phyloP scores from a whole-genome alignment of 208 protist species.

The Novymonas esmeraldas region DNA sequence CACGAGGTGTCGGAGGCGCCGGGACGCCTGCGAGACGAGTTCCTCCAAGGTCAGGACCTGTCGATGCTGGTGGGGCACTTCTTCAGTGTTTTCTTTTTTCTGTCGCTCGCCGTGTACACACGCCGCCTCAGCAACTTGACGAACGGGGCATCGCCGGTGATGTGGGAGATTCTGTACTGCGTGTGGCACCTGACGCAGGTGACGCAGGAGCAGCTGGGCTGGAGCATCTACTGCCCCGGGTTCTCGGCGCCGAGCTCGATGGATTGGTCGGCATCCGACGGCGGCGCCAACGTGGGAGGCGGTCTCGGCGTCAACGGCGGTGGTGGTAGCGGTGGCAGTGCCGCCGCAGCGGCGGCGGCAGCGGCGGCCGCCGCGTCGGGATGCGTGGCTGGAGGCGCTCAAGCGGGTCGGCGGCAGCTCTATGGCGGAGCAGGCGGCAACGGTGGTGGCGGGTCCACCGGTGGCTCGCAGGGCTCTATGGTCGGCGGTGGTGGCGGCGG shows the following conservation, averaged over 20 bases:
- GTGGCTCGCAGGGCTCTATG: neutral
- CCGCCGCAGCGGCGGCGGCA: too few species aligned
- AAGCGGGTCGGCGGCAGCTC: conserved; percentile 10
- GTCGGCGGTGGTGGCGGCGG: neutral
- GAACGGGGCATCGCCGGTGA: conserved; percentile 30
- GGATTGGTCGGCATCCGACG: conserved; percentile 11
- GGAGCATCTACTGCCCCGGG: conserved; percentile 25
- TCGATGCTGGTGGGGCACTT: conserved; percentile 20
- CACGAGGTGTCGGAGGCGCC: conserved; percentile 9
- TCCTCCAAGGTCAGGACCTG: neutral
- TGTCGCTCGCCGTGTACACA: conserved; percentile 21
- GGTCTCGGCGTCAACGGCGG: neutral
- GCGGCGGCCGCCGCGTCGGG: too few species aligned
- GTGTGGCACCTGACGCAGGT: conserved; percentile 30
- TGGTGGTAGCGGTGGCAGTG: too few species aligned
- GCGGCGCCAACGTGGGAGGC: neutral
- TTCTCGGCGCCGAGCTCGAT: conserved; percentile 14
- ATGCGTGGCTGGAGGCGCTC: neutral
- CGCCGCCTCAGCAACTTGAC: conserved; percentile 27
- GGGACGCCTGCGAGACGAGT: neutral
- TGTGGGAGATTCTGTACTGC: conserved; percentile 32
- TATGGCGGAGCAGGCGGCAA: neutral
- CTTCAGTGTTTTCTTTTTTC: conserved; percentile 8
- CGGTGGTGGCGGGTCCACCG: neutral
- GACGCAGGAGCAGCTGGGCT: conserved; percentile 40